Conservation (phyloP, 1,139 yeast species). For the Kluyveromyces marxianus region DNA sequence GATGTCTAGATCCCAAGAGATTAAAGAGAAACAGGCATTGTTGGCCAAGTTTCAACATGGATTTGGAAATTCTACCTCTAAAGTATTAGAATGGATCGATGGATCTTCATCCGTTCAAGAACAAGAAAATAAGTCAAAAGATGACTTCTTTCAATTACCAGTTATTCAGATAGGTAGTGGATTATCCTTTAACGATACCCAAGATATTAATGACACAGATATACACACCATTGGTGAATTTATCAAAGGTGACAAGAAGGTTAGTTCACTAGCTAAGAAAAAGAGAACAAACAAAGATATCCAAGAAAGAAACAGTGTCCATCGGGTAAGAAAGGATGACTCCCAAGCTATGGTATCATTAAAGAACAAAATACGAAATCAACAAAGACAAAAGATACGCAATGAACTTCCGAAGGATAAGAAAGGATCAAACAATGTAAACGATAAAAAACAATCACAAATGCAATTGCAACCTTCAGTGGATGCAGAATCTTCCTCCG, state of each 20-base stretch:
- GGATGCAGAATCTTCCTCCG: slow-evolving; percentile 11
- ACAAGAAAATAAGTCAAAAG: slow-evolving; percentile 16
- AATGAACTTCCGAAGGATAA: slow-evolving; percentile 3
- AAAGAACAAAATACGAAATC: slow-evolving; percentile 27
- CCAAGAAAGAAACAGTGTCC: slow-evolving; percentile 15
- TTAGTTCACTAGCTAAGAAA: slow-evolving; percentile 26
- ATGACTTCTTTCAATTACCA: slow-evolving; percentile 26
- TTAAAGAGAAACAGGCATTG: slow-evolving; percentile 33
- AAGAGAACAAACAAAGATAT: slow-evolving; percentile 10
- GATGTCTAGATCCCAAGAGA: slow-evolving; percentile 33
- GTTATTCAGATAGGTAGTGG: slow-evolving; percentile 31
- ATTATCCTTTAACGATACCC: slow-evolving; percentile 14
- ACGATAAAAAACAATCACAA: slow-evolving; percentile 3
- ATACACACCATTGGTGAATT: slow-evolving; percentile 32
- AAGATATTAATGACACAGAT: slow-evolving; percentile 11
- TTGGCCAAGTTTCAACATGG: slow-evolving; percentile 31
- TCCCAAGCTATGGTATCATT: slow-evolving; percentile 30
- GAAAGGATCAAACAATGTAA: background rate
- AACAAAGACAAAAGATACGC: slow-evolving; percentile 13
- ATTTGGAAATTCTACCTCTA: slow-evolving; percentile 19
- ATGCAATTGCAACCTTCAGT: slow-evolving; percentile 7
- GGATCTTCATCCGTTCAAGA: slow-evolving; percentile 6
- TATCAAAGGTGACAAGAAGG: slow-evolving; percentile 27
- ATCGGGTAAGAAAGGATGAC: slow-evolving; percentile 26
- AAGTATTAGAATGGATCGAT: slow-evolving; percentile 25